Conservation (phyloP, 306 rosid genomes). For the Begonia fuchsioides region DNA sequence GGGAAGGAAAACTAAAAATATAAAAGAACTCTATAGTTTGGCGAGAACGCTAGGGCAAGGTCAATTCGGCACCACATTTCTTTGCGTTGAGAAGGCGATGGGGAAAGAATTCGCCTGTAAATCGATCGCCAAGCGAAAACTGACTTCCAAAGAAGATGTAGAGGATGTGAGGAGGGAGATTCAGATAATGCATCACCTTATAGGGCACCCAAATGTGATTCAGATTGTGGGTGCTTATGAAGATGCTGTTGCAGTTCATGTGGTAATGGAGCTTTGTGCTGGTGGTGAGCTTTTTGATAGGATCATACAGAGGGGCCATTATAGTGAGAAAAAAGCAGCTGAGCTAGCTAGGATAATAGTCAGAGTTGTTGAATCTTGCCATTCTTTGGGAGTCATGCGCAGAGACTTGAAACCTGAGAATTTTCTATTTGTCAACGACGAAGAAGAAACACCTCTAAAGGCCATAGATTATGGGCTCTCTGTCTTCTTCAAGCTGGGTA, state of each 20-base stretch:
- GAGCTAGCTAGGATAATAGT: neutral
- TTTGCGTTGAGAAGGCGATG: neutral
- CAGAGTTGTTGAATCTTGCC: neutral
- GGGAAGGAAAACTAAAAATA: constrained; percentile 44
- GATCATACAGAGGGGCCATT: too few species aligned
- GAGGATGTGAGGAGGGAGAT: neutral
- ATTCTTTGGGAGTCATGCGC: neutral
- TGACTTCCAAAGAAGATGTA: too few species aligned
- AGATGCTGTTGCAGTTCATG: too few species aligned
- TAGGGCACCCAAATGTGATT: neutral
- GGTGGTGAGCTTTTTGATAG: too few species aligned
- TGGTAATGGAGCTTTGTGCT: too few species aligned
- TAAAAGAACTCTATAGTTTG: constrained; percentile 43
- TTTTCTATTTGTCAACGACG: too few species aligned
- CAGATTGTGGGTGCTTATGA: neutral
- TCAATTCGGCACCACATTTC: neutral
- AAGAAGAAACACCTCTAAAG: neutral
- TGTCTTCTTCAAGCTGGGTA: neutral
- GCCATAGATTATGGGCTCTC: neutral
- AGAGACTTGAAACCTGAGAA: neutral
- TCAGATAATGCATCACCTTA: neutral
- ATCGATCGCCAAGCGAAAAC: too few species aligned
- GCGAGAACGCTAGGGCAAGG: neutral
- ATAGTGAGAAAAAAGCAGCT: too few species aligned
- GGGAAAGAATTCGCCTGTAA: too few species aligned